Evolutionary conservation across 495 filamentous ascomycete species (phyloP).

Genomic region (Xylaria longipes): DNA sequence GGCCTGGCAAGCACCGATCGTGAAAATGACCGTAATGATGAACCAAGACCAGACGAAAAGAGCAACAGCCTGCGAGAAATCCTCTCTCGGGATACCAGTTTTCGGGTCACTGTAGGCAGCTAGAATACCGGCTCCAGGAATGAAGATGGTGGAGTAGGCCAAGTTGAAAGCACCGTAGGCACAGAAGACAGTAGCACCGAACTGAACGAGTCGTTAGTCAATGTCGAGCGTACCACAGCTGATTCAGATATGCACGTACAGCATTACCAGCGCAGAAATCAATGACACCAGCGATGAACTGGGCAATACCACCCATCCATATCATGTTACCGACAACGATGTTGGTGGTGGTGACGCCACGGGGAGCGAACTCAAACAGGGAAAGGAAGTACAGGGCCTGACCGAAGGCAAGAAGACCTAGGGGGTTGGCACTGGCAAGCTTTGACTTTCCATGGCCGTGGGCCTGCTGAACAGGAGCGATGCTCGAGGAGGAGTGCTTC

Average conservation of each 20-base stretch:
- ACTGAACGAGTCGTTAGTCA: slow-evolving; percentile 20
- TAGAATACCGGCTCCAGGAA: slow-evolving; percentile 46
- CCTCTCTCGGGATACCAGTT: slow-evolving; percentile 31
- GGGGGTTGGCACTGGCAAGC: slow-evolving; percentile 35
- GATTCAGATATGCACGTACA: slow-evolving; percentile 17
- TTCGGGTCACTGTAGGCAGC: slow-evolving; percentile 40
- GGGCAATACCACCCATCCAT: slow-evolving; percentile 48
- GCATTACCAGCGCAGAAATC: slow-evolving; percentile 44
- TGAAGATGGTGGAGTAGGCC: slow-evolving; percentile 45
- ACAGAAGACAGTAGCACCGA: slow-evolving; percentile 47
- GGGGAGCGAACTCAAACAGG: slow-evolving; percentile 42
- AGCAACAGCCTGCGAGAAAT: slow-evolving; percentile 44
- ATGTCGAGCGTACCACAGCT: background rate
- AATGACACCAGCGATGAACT: slow-evolving; percentile 46
- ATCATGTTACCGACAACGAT: slow-evolving; percentile 44
- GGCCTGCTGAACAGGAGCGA: slow-evolving; percentile 5
- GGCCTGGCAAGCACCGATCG: slow-evolving; percentile 42
- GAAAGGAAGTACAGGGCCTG: slow-evolving; percentile 47
- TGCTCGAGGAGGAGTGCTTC: slow-evolving; percentile 26
- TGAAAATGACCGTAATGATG: slow-evolving; percentile 47
- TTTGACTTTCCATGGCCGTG: slow-evolving; percentile 24
- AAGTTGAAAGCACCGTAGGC: slow-evolving; percentile 48
- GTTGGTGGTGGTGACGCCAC: slow-evolving; percentile 44
- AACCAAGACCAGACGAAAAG: slow-evolving; percentile 50
- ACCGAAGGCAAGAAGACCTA: slow-evolving; percentile 41